A percentile compares a stretch with the other conserved stretches of the same genome.
Conservation (phyloP, 495 filamentous ascomycete genomes). For the Annulohypoxylon stygium region DNA sequence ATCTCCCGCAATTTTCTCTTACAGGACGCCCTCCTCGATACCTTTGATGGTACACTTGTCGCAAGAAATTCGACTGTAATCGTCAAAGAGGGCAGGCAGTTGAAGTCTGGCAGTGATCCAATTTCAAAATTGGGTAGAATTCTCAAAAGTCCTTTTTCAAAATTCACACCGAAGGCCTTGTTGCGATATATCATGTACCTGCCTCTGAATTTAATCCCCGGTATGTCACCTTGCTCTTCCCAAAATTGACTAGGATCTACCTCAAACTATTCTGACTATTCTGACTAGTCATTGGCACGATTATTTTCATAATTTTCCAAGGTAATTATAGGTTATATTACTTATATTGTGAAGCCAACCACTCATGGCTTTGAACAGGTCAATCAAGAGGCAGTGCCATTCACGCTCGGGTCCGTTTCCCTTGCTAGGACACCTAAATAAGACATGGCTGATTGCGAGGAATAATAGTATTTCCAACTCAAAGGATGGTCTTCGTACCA, state of each 20-base stretch:
- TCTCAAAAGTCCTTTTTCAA: constrained; percentile 75
- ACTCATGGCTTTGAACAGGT: constrained; percentile 50
- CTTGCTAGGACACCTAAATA: neutral
- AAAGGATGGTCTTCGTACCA: constrained; percentile 78
- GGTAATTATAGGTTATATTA: constrained; percentile 56
- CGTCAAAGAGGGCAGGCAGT: constrained; percentile 77
- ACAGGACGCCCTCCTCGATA: constrained; percentile 85
- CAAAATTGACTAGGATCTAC: constrained; percentile 3
- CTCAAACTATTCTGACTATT: neutral
- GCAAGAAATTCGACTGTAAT: constrained; percentile 67
- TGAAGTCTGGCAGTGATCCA: constrained; percentile 71
- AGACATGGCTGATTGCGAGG: constrained; percentile 43
- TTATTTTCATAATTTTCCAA: constrained; percentile 81
- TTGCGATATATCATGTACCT: constrained; percentile 81
- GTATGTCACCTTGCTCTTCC: constrained; percentile 46
- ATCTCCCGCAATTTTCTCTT: constrained; percentile 81
- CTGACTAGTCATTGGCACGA: constrained; percentile 77
- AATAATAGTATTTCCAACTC: constrained; percentile 82
- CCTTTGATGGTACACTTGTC: constrained; percentile 87
- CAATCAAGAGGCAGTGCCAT: constrained; percentile 56
- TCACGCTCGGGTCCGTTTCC: constrained; percentile 51
- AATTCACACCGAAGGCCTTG: constrained; percentile 73
- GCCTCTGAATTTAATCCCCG: constrained; percentile 92
- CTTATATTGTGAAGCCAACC: neutral
- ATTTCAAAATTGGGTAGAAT: constrained; percentile 80